These are phyloP conservation scores for cucumber (Cucumis sativus) DNA, from an alignment of 306 rosid genomes.

Conservation along the genomic window Cucumber_9930_V3 NC_026658.2:18298501-18299000, in stretches of 20 bases:
- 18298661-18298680: no score
- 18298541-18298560: no score
- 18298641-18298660: no score
- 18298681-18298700: no score
- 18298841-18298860: neutral
- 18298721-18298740: neutral
- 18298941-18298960: conserved; percentile 70
- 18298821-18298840: neutral
- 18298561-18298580: no score
- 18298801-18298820: neutral
- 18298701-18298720: no score
- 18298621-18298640: no score
- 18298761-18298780: neutral
- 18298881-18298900: neutral
- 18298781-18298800: neutral
- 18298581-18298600: no score
- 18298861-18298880: neutral
- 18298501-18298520: no score
- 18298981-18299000: conserved; percentile 73
- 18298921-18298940: neutral
- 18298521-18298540: no score
- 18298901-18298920: neutral
- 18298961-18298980: conserved; percentile 88
- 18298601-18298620: no score
- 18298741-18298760: neutral